Evolutionary conservation across 768 basidiomycete species (phyloP), one percentile per base, ranked within the genome.

Genomic region (Pleurotus sapidus): DNA sequence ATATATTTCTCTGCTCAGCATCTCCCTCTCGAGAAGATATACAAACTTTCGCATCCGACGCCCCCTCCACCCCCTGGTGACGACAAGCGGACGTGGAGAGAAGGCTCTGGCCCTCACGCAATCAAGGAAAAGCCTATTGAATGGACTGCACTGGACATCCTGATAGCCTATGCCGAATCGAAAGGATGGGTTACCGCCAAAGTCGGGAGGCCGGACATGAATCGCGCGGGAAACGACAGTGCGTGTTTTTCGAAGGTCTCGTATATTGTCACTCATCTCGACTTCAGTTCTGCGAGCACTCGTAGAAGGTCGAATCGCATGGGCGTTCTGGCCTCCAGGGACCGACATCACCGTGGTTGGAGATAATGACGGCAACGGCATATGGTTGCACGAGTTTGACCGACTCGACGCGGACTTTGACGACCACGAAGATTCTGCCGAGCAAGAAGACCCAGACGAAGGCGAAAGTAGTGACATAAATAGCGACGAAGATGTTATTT

Each of bases 111-210:
- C 57, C 60, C 64, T 30, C 60, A 46, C 18, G 57, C 55, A 15
- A 59, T 57, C 18, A 65, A 64, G 55, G 60, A 66, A n/a, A 67
- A 64, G 24, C 43, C 60, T 9, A 50, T 60, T 3, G 50, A 60
- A 24, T 97, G 95, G 95, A 94, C 93, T 0, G 87, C 94, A 3
- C 91, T 89, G 75, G 90, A 93, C 62, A 79, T 98, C 49, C 78
- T 97, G 59, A 84, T 80, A 4, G 86, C 88, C 2, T 90, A 89
- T 68, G 93, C 95, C 1, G 68, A 81, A 49, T 75, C 79, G 57
- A 91, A 89, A 67, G 88, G 91, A 17, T 93, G 88, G 87, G 70
- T 95, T 42, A 98, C 95, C 30, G 95, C 95, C 8, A 91, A 94
- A 70, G 91, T 91, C 4, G 95, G 93, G 1, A 72, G 95, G 59